Conservation (phyloP, 1,139 yeast genomes). For the Blastobotrys capitulatus region DNA sequence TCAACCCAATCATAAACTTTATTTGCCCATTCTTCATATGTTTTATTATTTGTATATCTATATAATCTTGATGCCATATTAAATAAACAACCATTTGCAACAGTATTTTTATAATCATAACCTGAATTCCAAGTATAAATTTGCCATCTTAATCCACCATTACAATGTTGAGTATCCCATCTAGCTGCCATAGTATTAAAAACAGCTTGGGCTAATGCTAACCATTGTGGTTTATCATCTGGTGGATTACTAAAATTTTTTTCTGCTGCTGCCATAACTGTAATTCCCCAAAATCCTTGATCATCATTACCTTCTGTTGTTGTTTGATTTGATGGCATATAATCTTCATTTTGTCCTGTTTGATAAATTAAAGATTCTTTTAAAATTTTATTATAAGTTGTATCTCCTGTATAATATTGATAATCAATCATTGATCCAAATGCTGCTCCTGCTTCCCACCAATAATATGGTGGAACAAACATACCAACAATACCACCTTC, state of each 20-base stretch:
- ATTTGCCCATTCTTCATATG: slow-evolving; percentile 78
- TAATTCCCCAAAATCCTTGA: slow-evolving; percentile 95
- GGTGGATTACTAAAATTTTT: slow-evolving; percentile 78
- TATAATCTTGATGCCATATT: slow-evolving; percentile 84
- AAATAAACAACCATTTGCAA: slow-evolving; percentile 86
- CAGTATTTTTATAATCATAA: slow-evolving; percentile 85
- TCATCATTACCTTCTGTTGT: slow-evolving; percentile 98
- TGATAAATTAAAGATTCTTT: slow-evolving; percentile 66
- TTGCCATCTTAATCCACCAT: slow-evolving; percentile 95
- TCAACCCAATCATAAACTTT: slow-evolving; percentile 78
- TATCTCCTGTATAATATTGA: slow-evolving; percentile 65
- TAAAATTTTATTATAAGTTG: slow-evolving; percentile 55
- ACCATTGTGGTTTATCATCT: slow-evolving; percentile 56
- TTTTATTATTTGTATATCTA: slow-evolving; percentile 63
- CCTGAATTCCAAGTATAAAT: slow-evolving; percentile 94
- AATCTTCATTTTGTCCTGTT: slow-evolving; percentile 69
- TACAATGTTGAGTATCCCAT: slow-evolving; percentile 74
- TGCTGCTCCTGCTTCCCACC: slow-evolving; percentile 99
- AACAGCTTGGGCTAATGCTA: slow-evolving; percentile 67
- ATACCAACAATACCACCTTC: slow-evolving; percentile 77
- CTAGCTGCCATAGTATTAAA: slow-evolving; percentile 85
- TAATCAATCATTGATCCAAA: slow-evolving; percentile 84
- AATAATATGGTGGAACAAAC: slow-evolving; percentile 78
- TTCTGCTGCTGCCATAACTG: slow-evolving; percentile 88
- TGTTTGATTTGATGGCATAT: slow-evolving; percentile 83